phyloP scores from a whole-genome alignment of 306 rosid species.

The Glycine latifolia region DNA sequence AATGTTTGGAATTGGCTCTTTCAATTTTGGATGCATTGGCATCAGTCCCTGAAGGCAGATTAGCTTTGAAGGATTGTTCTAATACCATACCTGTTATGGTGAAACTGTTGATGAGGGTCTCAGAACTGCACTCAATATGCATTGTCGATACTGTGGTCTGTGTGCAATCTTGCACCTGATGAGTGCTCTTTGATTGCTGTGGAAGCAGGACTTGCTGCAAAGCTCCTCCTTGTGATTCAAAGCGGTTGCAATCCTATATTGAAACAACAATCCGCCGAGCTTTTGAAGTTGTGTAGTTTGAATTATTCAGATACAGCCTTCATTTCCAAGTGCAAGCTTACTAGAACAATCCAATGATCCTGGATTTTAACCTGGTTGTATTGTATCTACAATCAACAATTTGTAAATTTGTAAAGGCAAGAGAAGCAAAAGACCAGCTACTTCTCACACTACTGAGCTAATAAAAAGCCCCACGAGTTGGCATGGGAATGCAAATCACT shows the following conservation, averaged over 20 bases:
- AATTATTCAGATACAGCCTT: constrained; percentile 70
- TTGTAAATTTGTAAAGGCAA: constrained; percentile 42
- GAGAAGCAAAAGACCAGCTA: constrained; percentile 16
- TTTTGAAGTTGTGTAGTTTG: constrained; percentile 74
- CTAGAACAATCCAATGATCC: constrained; percentile 72
- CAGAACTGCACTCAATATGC: constrained; percentile 74
- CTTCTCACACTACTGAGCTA: constrained; percentile 25
- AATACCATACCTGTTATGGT: constrained; percentile 66
- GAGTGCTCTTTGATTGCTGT: constrained; percentile 69
- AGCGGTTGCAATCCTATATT: constrained; percentile 69
- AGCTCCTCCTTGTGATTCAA: constrained; percentile 72
- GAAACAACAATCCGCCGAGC: constrained; percentile 73
- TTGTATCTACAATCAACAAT: background rate
- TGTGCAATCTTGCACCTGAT: constrained; percentile 67
- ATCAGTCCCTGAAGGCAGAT: constrained; percentile 59
- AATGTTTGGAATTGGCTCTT: constrained; percentile 65
- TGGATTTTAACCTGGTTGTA: constrained; percentile 12
- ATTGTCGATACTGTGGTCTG: constrained; percentile 62
- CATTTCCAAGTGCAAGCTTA: constrained; percentile 80
- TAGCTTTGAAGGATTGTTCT: constrained; percentile 64
- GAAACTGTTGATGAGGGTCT: constrained; percentile 65
- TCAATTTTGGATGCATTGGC: constrained; percentile 60
- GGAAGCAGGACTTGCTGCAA: constrained; percentile 75
- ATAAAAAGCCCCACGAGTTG: constrained; percentile 18
- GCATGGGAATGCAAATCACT: constrained; percentile 43